Conservation (phyloP, 768 basidiomycete species). For the Pulveroboletus sp. region DNA sequence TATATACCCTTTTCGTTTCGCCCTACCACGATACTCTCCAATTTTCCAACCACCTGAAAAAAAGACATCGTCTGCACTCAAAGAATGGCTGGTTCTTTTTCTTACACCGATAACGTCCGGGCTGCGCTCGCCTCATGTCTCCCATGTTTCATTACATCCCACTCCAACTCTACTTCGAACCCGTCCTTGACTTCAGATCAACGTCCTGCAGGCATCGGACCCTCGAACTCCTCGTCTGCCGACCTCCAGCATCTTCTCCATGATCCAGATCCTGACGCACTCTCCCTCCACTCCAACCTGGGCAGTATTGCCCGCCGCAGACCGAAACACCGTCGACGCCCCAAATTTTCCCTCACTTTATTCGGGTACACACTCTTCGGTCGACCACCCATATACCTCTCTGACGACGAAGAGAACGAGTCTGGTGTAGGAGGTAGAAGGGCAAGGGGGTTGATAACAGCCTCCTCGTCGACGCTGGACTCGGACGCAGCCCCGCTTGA, state of each 20-base stretch:
- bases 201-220: conserved; percentile 16
- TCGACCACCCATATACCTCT: conserved; percentile 56
- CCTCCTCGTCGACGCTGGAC: conserved; percentile 52
- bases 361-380: conserved; percentile 73
- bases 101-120: conserved; percentile 61
- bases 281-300: conserved; percentile 67
- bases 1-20: not conserved
- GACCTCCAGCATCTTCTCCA: conserved; percentile 52
- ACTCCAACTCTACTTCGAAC: conserved; percentile 26
- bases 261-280: conserved; percentile 52
- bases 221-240: conserved; percentile 13
- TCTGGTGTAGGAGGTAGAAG: not conserved
- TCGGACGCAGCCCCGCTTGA: conserved; percentile 70
- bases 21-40: not conserved
- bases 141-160: conserved; percentile 49
- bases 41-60: not conserved
- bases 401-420: conserved; percentile 44
- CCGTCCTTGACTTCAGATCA: conserved; percentile 19
- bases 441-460: conserved; percentile 23
- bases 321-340: conserved; percentile 33
- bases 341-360: conserved; percentile 45
- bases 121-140: conserved; percentile 60
- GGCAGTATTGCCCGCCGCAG: conserved; percentile 32
- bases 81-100: conserved; percentile 41
- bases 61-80: not conserved